Evolutionary conservation across 257 asterid genomes (phyloP), one percentile per base, ranked within the genome.

Genomic region (Rehmannia glutinosa): DNA sequence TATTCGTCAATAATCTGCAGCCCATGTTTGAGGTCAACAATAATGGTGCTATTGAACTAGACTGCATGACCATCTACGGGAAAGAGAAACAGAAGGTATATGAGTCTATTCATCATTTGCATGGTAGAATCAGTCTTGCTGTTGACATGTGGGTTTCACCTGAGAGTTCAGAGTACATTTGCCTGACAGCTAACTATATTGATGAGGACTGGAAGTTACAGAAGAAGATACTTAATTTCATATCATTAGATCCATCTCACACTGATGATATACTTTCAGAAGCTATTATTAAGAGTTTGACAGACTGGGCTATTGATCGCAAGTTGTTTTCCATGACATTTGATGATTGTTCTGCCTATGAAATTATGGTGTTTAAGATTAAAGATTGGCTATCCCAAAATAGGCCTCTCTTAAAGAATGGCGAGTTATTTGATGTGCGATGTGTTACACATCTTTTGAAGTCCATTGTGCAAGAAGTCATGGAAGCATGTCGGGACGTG

Each of bases 301-400:
- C 87, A 2, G 94, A 83, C 62, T 93, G 99, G 99, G 82, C 80
- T 61, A 75, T 93, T 33, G 94, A 86, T 24, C 86, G 75, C 51
- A 93, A 88, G 86, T 62, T 90, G 80, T 86, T 90, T 75, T 88
- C 99, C 19, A 83, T 93, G 87, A 86, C 99, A 54, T 84, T 90
- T 57, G 97, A 90, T 71, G 93, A 85, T 61, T 85, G 89, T 47
- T 72, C 80, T 3, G 77, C 79, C 63, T 71, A 80, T 73, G 96
- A 90, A 74, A 68, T 81, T 43, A 76, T 84, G 86, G 88, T 84
- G 24, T 86, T 82, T 71, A 82, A 80, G 80, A 82, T 86, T 59
- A 93, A 83, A 75, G 95, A 88, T 30, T 83, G 96, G 95, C 75
- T 90, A 45, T 86, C 87, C 38, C 89, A 88, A 58, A 85, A 72